Evolutionary conservation across 441 rosid genomes (phyloP).

Genomic region (Gossypium trilobum): DNA sequence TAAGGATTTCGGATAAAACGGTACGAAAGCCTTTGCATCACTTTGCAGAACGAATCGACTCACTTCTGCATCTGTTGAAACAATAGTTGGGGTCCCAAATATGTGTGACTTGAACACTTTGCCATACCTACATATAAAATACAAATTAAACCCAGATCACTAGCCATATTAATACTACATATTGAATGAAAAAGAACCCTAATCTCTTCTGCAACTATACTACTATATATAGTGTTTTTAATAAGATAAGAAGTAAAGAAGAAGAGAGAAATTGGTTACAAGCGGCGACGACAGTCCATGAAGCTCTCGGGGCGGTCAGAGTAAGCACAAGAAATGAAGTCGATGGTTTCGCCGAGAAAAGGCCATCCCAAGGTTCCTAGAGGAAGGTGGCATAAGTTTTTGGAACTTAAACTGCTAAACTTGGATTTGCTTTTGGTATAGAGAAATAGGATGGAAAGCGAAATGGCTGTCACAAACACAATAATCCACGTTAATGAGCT

Average conservation of each 20-base stretch:
- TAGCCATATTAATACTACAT: background rate
- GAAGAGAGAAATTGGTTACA: slow-evolving; percentile 29
- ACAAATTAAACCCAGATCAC: background rate
- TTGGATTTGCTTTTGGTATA: slow-evolving; percentile 18
- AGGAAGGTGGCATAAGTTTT: slow-evolving; percentile 37
- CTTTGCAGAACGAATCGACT: slow-evolving; percentile 74
- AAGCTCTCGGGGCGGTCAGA: slow-evolving; percentile 80
- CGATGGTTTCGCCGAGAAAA: slow-evolving; percentile 75
- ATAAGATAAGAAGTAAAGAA: background rate
- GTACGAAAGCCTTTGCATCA: slow-evolving; percentile 68
- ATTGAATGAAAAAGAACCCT: background rate
- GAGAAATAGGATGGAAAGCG: slow-evolving; percentile 27
- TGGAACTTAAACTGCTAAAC: slow-evolving; percentile 6
- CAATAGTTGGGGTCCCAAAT: slow-evolving; percentile 71
- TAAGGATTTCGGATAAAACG: slow-evolving; percentile 83
- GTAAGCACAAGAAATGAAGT: slow-evolving; percentile 71
- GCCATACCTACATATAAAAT: slow-evolving; percentile 47
- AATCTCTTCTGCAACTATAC: background rate
- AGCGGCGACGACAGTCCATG: slow-evolving; percentile 69
- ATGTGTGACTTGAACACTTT: slow-evolving; percentile 94
- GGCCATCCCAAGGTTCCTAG: slow-evolving; percentile 83
- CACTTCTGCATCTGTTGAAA: slow-evolving; percentile 89
- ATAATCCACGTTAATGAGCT: slow-evolving; percentile 26
- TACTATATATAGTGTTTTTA: no score
- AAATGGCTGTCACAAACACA: slow-evolving; percentile 21